Evolutionary conservation across 805 yeast species (phyloP).

Genomic region (Candida michaelii): DNA sequence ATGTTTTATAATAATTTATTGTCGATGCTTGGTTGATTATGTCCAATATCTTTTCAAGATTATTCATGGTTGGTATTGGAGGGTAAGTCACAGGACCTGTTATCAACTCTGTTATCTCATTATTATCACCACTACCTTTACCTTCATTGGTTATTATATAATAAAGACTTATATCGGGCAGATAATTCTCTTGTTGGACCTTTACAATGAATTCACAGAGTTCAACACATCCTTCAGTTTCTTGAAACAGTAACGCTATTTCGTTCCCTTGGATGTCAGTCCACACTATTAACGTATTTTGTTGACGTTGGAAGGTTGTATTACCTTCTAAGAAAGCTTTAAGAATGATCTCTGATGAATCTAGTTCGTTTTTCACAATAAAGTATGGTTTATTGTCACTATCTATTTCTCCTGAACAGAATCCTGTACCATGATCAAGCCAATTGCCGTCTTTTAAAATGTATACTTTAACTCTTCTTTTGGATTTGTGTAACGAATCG

Average conservation of each 20-base stretch:
- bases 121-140: slow-evolving; percentile 15
- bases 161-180: slow-evolving; percentile 63
- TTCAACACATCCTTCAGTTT: slow-evolving; percentile 81
- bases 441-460: slow-evolving; percentile 77
- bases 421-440: slow-evolving; percentile 93
- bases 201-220: slow-evolving; percentile 77
- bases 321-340: slow-evolving; percentile 68
- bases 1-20: slow-evolving; percentile 61
- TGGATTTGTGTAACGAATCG: not conserved
- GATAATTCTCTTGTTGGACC: slow-evolving; percentile 56
- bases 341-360: slow-evolving; percentile 57
- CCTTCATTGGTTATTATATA: slow-evolving; percentile 52
- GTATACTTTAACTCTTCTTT: slow-evolving; percentile 86
- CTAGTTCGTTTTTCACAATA: slow-evolving; percentile 69
- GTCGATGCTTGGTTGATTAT: slow-evolving; percentile 58
- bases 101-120: slow-evolving; percentile 64
- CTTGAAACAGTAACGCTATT: slow-evolving; percentile 89
- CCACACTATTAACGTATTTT: slow-evolving; percentile 94
- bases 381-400: slow-evolving; percentile 51
- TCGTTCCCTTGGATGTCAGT: slow-evolving; percentile 73
- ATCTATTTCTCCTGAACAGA: slow-evolving; percentile 67
- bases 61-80: slow-evolving; percentile 36
- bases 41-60: slow-evolving; percentile 55
- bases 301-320: slow-evolving; percentile 88
- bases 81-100: slow-evolving; percentile 82